A percentile compares a stretch with the other conserved stretches of the same genome.
Conservation (phyloP, 352 stramenopile genomes). For the Pythium myriotylum region DNA sequence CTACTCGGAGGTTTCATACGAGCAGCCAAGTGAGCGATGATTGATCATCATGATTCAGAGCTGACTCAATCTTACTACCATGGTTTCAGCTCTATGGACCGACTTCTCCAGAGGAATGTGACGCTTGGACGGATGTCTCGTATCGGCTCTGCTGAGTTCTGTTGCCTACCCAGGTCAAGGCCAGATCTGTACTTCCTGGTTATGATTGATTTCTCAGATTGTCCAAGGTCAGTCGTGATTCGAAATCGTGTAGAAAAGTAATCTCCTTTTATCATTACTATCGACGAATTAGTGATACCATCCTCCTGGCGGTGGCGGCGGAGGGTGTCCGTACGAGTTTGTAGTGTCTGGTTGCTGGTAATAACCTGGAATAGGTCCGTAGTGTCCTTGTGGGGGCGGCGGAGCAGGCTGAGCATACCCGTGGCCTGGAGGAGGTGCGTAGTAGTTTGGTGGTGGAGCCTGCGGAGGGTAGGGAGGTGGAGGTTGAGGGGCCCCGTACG, state of each 20-base stretch:
- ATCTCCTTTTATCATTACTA: neutral
- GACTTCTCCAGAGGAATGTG: too few species aligned
- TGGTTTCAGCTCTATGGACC: too few species aligned
- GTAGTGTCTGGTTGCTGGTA: constrained; percentile 24
- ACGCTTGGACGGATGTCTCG: too few species aligned
- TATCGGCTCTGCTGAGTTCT: too few species aligned
- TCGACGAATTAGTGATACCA: constrained; percentile 12
- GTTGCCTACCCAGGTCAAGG: too few species aligned
- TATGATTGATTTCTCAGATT: too few species aligned
- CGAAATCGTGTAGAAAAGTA: neutral
- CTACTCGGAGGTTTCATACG: too few species aligned
- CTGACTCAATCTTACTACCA: too few species aligned
- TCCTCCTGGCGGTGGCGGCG: constrained; percentile 18
- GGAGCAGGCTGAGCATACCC: constrained; percentile 22
- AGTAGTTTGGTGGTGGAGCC: constrained; percentile 25
- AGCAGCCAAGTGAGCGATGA: too few species aligned
- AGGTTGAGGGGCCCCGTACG: constrained; percentile 16
- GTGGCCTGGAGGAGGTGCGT: constrained; percentile 14
- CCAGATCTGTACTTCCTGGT: too few species aligned
- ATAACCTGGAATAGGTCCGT: constrained; percentile 21
- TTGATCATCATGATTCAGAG: too few species aligned
- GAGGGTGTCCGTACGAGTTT: constrained; percentile 20
- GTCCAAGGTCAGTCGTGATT: too few species aligned
- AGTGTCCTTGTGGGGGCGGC: constrained; percentile 17
- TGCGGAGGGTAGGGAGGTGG: constrained; percentile 24